These are phyloP conservation scores for Cutaneotrichosporon mucoides DNA, from an alignment of 1,284 basidiomycete genomes.

Conservation along the genomic window DNA sequence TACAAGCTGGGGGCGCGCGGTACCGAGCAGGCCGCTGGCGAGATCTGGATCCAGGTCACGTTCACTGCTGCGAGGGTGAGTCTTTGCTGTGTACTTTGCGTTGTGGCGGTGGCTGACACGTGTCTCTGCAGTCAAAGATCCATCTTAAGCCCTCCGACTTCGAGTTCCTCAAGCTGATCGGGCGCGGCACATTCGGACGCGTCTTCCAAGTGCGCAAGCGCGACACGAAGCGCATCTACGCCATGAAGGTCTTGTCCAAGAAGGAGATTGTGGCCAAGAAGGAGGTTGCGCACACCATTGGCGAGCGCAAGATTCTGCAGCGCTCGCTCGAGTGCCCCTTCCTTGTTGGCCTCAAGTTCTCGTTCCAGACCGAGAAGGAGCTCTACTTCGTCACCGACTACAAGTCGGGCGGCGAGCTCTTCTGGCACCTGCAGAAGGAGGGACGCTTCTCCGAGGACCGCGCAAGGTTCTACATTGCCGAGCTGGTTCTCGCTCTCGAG, in stretches of 20 bases:
- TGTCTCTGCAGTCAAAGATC: conserved; percentile 68
- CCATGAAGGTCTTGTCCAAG: conserved; percentile 99
- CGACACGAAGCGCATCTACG: conserved; percentile 98
- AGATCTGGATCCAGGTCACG: conserved; percentile 90
- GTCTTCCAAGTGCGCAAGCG: conserved; percentile 98
- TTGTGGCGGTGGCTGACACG: not conserved
- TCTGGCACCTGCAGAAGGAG: conserved; percentile 95
- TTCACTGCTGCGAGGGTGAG: conserved; percentile 84
- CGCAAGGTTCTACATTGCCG: conserved; percentile 92
- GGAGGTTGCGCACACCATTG: conserved; percentile 98
- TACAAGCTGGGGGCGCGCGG: conserved; percentile 75
- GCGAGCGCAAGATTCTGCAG: conserved; percentile 97
- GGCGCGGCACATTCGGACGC: conserved; percentile 96
- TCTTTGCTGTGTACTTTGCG: conserved; percentile 15
- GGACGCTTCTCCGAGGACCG: conserved; percentile 88
- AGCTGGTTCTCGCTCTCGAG: conserved; percentile 87
- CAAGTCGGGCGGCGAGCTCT: conserved; percentile 97
- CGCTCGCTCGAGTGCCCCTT: conserved; percentile 92
- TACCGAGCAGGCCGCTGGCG: conserved; percentile 77
- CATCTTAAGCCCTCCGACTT: conserved; percentile 87
- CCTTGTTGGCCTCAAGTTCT: conserved; percentile 97
- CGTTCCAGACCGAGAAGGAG: conserved; percentile 94
- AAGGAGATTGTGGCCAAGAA: conserved; percentile 99
- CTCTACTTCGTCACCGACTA: conserved; percentile 98
- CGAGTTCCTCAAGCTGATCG: conserved; percentile 98